Evolutionary conservation across 805 yeast genomes (phyloP), one percentile per base, ranked within the genome.

Genomic region (Metschnikowia anglica): DNA sequence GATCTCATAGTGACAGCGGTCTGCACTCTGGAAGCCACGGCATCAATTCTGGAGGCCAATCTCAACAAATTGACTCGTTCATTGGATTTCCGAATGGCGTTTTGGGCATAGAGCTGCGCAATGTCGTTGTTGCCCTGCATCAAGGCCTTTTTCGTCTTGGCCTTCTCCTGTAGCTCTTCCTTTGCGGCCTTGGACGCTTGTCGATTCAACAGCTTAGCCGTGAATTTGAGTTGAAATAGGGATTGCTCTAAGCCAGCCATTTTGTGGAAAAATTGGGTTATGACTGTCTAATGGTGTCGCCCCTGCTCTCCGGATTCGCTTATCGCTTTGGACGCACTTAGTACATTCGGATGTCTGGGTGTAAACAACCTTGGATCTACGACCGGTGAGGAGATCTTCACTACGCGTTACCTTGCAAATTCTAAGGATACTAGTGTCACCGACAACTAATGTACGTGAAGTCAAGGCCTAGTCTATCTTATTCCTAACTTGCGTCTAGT

Each of bases 1-100:
- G 87, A 81, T 52, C 96, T 77, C 99, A 93, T 93, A 0, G 98
- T 91, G 5, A 93, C 97, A 0, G 99, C 99, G 0, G 99, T 93
- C 56, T 91, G 97, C 2, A 93, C 96, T 46, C 99, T 70, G 3
- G 95, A 84, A 0, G 98, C 95, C 18, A 93, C 99, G 0, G 98
- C 91, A 65, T 93, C 99, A 16, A 93, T 87, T 44, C 97, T 69
- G 0, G 96, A 87, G 0, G 97, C 85, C 44, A 93, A 70, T 52
- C 91, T 74, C 40, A 93, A 68, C 41, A 93, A 66, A 59, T 85
- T 91, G 40, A 91, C 72, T 49, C 91, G 72, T 63, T 93, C 99
- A 55, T 85, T 86, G 34, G 85, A 76, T 63, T 93, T 93, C 38
- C 99, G 77, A 33, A 95, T 88, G 28, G 98, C 97, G 65, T 90